These are phyloP conservation scores for Paradendryphiella salina DNA, from an alignment of 2,329 filamentous ascomycete genomes.

Conservation along the genomic window DNA sequence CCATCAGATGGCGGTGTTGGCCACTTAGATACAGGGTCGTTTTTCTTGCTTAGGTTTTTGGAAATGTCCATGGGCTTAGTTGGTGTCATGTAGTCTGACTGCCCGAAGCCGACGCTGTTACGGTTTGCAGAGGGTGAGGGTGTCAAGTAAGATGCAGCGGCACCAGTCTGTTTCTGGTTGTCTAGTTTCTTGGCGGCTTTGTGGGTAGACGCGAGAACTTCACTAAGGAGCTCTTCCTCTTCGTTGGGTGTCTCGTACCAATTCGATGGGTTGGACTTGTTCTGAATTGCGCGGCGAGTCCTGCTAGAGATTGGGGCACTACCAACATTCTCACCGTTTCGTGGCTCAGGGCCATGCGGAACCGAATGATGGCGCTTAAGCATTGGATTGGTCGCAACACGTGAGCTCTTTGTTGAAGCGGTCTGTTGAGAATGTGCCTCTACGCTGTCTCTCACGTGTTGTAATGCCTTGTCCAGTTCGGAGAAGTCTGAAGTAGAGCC, in stretches of 20 bases:
- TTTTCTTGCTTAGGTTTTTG: conserved; percentile 47
- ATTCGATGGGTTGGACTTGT: conserved; percentile 71
- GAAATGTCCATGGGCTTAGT: conserved; percentile 72
- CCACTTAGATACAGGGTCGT: conserved; percentile 69
- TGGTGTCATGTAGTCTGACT: conserved; percentile 62
- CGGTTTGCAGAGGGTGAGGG: conserved; percentile 81
- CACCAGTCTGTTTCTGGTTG: conserved; percentile 54
- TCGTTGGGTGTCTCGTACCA: conserved; percentile 95
- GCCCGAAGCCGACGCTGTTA: conserved; percentile 74
- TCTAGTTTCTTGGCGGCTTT: conserved; percentile 74
- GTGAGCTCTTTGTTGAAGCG: conserved; percentile 37
- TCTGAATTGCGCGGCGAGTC: conserved; percentile 73
- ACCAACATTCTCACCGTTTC: conserved; percentile 62
- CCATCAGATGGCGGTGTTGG: conserved; percentile 95
- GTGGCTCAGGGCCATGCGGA: conserved; percentile 50
- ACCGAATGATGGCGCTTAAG: conserved; percentile 56
- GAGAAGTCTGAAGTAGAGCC: conserved; percentile 58
- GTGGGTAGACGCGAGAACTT: conserved; percentile 78
- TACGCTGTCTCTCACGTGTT: conserved; percentile 62
- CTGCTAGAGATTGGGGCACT: conserved; percentile 71
- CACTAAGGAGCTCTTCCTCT: conserved; percentile 92
- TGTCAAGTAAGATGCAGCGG: conserved; percentile 67
- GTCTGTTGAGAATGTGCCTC: conserved; percentile 50
- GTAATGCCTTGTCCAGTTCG: conserved; percentile 64
- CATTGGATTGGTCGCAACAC: conserved; percentile 51